A percentile compares a stretch with the other conserved stretches of the same genome.
Conservation (phyloP, 2,329 filamentous ascomycete genomes). For the Aspergillus arachidicola region DNA sequence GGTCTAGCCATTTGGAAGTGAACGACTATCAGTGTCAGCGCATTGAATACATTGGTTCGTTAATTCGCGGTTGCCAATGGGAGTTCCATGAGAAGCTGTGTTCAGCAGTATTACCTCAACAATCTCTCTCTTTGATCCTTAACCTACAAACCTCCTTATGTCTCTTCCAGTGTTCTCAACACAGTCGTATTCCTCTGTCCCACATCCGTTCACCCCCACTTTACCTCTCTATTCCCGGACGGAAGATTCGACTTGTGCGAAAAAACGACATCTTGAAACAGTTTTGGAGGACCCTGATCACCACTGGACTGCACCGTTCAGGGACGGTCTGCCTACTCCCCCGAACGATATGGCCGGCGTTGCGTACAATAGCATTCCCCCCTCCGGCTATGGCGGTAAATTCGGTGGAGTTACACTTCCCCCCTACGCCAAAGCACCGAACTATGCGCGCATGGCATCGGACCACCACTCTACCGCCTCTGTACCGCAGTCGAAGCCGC, state of each 20-base stretch:
- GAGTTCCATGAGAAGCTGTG: conserved; percentile 23
- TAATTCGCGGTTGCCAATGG: conserved; percentile 16
- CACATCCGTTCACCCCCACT: conserved; percentile 30
- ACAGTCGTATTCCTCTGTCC: conserved; percentile 30
- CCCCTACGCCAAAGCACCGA: conserved; percentile 23
- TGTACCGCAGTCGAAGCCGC: conserved; percentile 26
- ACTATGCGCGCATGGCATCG: conserved; percentile 25
- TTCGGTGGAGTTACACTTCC: conserved; percentile 29
- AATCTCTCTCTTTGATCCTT: conserved; percentile 18
- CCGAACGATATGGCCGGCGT: conserved; percentile 47
- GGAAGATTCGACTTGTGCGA: conserved; percentile 16
- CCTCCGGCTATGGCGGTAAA: conserved; percentile 36
- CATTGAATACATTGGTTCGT: neutral
- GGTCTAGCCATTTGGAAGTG: neutral
- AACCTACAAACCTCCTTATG: conserved; percentile 27
- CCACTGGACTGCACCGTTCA: conserved; percentile 39
- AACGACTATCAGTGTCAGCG: neutral
- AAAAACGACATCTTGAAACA: conserved; percentile 17
- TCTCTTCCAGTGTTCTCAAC: conserved; percentile 33
- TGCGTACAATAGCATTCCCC: conserved; percentile 37
- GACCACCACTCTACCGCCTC: conserved; percentile 27
- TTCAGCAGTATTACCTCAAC: conserved; percentile 10
- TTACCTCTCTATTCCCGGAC: conserved; percentile 25
- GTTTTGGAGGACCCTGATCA: conserved; percentile 22
- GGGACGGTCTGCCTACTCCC: conserved; percentile 46